Evolutionary conservation across 192 early-diverging fungal species (phyloP).

Genomic region (Cetraspora pellucida): DNA sequence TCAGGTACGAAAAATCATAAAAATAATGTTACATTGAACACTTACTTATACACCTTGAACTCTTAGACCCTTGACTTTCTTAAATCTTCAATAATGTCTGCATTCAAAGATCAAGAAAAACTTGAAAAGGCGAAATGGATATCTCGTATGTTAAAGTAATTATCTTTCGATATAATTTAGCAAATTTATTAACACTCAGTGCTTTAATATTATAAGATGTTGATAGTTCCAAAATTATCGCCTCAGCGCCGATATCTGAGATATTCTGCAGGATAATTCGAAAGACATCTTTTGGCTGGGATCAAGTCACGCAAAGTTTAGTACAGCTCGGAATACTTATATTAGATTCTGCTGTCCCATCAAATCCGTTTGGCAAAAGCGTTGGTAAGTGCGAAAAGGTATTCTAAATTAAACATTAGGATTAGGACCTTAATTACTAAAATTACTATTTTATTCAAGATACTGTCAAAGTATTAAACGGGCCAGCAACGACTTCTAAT

Average conservation of each 20-base stretch:
- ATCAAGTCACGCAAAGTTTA: conserved; percentile 58
- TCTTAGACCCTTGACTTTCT: conserved; percentile 49
- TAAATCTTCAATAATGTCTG: conserved; percentile 46
- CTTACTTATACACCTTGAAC: background rate
- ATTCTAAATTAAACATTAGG: background rate
- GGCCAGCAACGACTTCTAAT: conserved; percentile 38
- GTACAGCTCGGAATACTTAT: conserved; percentile 53
- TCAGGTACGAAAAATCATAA: conserved; percentile 39
- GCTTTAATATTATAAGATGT: background rate
- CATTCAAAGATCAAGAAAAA: conserved; percentile 54
- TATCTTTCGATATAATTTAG: background rate
- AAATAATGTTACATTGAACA: background rate
- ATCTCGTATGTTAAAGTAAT: conserved; percentile 30
- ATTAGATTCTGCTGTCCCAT: conserved; percentile 49
- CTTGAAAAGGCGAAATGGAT: conserved; percentile 50
- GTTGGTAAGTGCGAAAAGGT: background rate
- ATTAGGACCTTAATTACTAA: background rate
- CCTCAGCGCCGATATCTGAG: conserved; percentile 18
- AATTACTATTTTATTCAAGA: background rate
- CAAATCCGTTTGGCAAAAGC: conserved; percentile 30
- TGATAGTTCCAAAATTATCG: conserved; percentile 37
- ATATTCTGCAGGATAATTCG: conserved; percentile 49
- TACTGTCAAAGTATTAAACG: conserved; percentile 18
- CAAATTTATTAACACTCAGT: background rate
- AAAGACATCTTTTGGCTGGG: conserved; percentile 54